Base-by-base conservation (phyloP, 2,329 filamentous ascomycete genomes). In the Monascus ruber region DNA sequence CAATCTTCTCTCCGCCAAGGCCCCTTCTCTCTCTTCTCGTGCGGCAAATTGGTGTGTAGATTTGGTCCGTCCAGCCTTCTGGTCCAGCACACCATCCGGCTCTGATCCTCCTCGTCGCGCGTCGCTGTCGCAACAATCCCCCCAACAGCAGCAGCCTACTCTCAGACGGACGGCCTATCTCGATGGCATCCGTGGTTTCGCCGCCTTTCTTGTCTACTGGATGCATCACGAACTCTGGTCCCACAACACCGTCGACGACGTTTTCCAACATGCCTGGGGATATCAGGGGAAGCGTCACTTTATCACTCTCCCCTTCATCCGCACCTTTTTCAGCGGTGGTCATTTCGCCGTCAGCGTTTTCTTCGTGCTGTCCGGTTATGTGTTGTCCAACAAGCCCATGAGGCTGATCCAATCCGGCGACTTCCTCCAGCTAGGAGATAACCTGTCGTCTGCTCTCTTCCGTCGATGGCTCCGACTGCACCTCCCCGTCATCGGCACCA, bases 161-260 rank as follows among this genome's bases (percentile, higher is more conserved):
- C 25, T 17, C 11, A 62, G 71, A 5, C 61, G 64, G 11, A 79
- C 76, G 4, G 74, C 76, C n/a, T 79, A 75, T 47, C 66, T 79
- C 17, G 79, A 83, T 47, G 79, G 79, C 9, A 62, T 83, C 9
- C 65, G 80, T 51, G 79, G 80, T 3, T 80, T 83, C 44, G 78
- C 79, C 4, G 77, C 79, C 2, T 67, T 83, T 26, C 54, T 82
- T 26, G 79, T 83, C 9, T 83, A 81, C 55, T 66, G 71, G 47
- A 74, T 79, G 38, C 76, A 81, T 54, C 70, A 80, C 53, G 59
- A 73, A 47, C 55, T 76, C 4, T 79, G 75, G 75, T 69, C 67
- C 34, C 78, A 77, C 55, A 62, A 53, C 41, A 58, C 54, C 26
- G 54, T 44, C 1, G 50, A 52, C 0, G 58, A 61, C 31, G 62